Evolutionary conservation across 305 asterid genomes (phyloP).

Genomic region (Solanum aculeatissimum): DNA sequence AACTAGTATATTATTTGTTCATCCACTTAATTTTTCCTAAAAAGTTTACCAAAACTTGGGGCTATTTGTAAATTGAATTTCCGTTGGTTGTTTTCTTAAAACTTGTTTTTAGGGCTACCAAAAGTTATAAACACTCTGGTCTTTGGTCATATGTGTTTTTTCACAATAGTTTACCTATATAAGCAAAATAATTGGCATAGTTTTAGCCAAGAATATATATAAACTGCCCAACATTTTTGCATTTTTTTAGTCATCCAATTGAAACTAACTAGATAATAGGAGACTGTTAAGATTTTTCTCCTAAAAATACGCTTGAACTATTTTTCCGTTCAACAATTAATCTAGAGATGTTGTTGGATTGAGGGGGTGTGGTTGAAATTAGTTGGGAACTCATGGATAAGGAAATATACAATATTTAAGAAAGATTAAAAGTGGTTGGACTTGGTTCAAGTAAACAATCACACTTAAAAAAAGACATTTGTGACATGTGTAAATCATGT

Average conservation of each 20-base stretch:
- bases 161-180: not conserved
- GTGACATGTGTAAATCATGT: not conserved
- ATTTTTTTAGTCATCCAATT: not conserved
- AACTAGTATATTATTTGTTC: too few species aligned
- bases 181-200: not conserved
- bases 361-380: not conserved
- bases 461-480: not conserved
- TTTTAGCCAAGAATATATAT: not conserved
- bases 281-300: not conserved
- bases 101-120: too few species aligned
- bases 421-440: not conserved
- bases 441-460: not conserved
- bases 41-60: too few species aligned
- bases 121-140: too few species aligned
- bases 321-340: not conserved
- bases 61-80: too few species aligned
- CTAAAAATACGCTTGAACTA: not conserved
- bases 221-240: not conserved
- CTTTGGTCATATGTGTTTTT: too few species aligned
- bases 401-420: not conserved
- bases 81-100: too few species aligned
- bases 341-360: not conserved
- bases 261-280: not conserved
- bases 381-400: not conserved
- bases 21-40: too few species aligned